Evolutionary conservation across 108 stramenopile genomes (phyloP).

Genomic region (Skeletonema tropicum): DNA sequence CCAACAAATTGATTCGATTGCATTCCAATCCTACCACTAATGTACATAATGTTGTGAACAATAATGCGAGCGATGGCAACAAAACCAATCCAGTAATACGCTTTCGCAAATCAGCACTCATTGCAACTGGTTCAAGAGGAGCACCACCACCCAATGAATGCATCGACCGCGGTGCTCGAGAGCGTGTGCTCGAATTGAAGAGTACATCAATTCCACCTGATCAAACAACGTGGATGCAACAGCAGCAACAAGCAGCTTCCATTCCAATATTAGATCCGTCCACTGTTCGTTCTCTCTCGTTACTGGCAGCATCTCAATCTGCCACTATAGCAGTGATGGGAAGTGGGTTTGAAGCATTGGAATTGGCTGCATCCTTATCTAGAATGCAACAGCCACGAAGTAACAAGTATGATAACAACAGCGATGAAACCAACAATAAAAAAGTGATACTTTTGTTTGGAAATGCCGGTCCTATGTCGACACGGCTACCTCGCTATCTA

Average conservation of each 20-base stretch:
- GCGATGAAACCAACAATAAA: slow-evolving; percentile 15
- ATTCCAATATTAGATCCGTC: slow-evolving; percentile 45
- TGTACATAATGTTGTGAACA: neutral
- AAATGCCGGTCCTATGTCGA: slow-evolving; percentile 55
- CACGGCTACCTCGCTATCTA: slow-evolving; percentile 72
- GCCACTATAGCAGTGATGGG: slow-evolving; percentile 74
- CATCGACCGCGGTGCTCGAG: slow-evolving; percentile 51
- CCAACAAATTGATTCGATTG: slow-evolving; percentile 25
- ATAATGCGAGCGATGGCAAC: neutral
- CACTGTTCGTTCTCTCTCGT: slow-evolving; percentile 40
- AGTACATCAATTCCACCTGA: slow-evolving; percentile 24
- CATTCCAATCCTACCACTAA: slow-evolving; percentile 1
- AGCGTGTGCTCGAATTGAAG: slow-evolving; percentile 72
- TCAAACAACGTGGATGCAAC: neutral
- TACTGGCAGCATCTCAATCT: slow-evolving; percentile 61
- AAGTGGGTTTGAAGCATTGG: slow-evolving; percentile 83
- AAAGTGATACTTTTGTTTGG: slow-evolving; percentile 71
- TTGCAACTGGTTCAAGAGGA: slow-evolving; percentile 81
- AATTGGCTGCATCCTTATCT: slow-evolving; percentile 62
- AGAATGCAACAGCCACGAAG: neutral
- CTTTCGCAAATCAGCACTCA: slow-evolving; percentile 74
- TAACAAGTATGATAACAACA: neutral
- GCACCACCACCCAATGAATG: slow-evolving; percentile 77
- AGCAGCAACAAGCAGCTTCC: slow-evolving; percentile 10
- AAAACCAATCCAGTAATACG: slow-evolving; percentile 23